Conservation (phyloP, 352 stramenopile species). For the Phytophthora ramorum region DNA sequence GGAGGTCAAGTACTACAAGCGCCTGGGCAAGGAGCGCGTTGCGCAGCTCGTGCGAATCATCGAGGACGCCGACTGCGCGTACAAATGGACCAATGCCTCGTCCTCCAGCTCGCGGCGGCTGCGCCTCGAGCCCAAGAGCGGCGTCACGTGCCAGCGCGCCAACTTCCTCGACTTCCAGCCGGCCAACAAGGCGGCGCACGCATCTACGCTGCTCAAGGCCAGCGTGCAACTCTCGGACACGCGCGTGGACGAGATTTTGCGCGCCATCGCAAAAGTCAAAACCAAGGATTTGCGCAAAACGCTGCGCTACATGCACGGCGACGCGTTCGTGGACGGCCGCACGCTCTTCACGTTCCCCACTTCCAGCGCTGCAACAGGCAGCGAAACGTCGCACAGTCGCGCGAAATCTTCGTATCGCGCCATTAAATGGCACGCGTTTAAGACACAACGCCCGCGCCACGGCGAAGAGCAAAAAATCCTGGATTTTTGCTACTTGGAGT, state of each 20-base stretch:
- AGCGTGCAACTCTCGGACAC: slow-evolving; percentile 62
- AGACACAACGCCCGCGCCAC: slow-evolving; percentile 35
- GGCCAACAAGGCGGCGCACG: slow-evolving; percentile 56
- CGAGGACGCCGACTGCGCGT: slow-evolving; percentile 77
- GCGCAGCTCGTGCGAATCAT: slow-evolving; percentile 80
- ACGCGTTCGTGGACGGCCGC: slow-evolving; percentile 65
- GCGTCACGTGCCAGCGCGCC: slow-evolving; percentile 50
- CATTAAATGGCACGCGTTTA: slow-evolving; percentile 81
- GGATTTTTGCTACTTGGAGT: slow-evolving; percentile 82
- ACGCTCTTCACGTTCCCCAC: slow-evolving; percentile 69
- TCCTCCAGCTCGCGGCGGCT: slow-evolving; percentile 13
- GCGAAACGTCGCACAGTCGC: slow-evolving; percentile 6
- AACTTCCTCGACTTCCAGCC: slow-evolving; percentile 79
- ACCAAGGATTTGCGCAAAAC: slow-evolving; percentile 70
- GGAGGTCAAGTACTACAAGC: slow-evolving; percentile 80
- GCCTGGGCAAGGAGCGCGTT: slow-evolving; percentile 77
- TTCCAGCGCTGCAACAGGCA: slow-evolving; percentile 4
- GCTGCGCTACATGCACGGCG: slow-evolving; percentile 64
- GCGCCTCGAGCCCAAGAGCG: slow-evolving; percentile 17
- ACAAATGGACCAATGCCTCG: slow-evolving; percentile 61
- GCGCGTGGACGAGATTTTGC: slow-evolving; percentile 61
- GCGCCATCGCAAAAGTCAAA: slow-evolving; percentile 59
- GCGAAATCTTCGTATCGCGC: slow-evolving; percentile 54
- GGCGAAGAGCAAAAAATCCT: slow-evolving; percentile 52
- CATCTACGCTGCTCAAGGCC: slow-evolving; percentile 71